Evolutionary conservation across 192 early-diverging fungal species (phyloP), one percentile per base, ranked within the genome.

Genomic region (Spinellus fusiger): DNA sequence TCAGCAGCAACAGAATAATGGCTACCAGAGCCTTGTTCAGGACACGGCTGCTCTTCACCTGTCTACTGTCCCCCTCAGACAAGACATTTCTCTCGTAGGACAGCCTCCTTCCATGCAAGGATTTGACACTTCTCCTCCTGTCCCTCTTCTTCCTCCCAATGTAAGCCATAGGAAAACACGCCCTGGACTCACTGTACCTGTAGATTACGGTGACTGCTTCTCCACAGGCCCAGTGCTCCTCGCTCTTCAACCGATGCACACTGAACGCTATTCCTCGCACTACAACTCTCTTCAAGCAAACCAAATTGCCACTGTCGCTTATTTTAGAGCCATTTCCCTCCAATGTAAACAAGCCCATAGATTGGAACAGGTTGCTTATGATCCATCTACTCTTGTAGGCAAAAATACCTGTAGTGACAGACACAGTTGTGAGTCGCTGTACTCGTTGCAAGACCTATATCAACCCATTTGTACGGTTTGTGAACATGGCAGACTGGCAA

Each of bases 391-490:
- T 23, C 5, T 59, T 16, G 33, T 52, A 64, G 48, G 48, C 29
- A 1, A 49, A 46, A 3, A 56, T 72, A 22, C 70, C 70, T 31
- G 38, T 61, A 73, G 78, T 77, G 76, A 31, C 87, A 85, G 15
- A 83, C 94, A 28, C 83, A 81, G 56, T 77, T 86, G 37, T 89
- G 90, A 50, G 89, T 49, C 85, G 96, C 37, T 98, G 96, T 77
- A 70, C 80, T 54, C 87, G 95, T 6, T 98, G 96, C 83, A 89
- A 89, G 28, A 90, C 90, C 0, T 98, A 98, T 66, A 87, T 97
- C 70, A 98, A 98, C 70, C 92, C 94, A 15, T 87, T 86, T 73
- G 89, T 94, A 68, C 73, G 73, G 28, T 98, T 95, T 61, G 84
- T 89, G 7, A 84, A 93, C 22, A 93, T 94, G 25, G 96, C 95